Evolutionary conservation across 441 rosid genomes (phyloP), one percentile per base, ranked within the genome.

Genomic region (Arabidopsis lyrata): DNA sequence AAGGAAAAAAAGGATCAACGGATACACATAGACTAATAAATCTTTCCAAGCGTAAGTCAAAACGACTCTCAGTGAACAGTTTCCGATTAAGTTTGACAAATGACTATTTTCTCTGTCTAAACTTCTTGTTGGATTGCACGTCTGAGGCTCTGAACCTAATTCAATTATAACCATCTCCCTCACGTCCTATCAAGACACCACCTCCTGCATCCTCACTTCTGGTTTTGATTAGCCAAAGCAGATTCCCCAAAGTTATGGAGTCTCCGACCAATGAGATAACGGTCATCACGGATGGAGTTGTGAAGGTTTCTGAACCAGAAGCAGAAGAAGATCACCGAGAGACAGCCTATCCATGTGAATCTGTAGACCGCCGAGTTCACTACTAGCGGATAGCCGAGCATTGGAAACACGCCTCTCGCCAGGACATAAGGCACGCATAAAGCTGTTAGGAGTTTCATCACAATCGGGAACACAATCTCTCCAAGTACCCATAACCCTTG

Each of bases 231-330:
- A 18, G 41, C 54, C 75, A 63, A 63, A 20, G 24, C 24, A 70
- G 80, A 84, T 78, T 95, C 98, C 11, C 91, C 86, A 10, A 45
- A 95, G 86, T 95, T 90, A 47, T 87, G 98, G 14, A 95, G 96
- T 66, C 95, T 84, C 32, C 97, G 92, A 48, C 99, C 99, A 1
- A 95, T 68, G 54, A 95, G 94, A 79, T 95, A 95, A 29, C 92
- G 91, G 71, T 95, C 99, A 60, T 95, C 98, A 5, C 96, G 88
- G 49, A 95, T 95, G 15, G 98, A 88, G 83, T 95, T 95, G 87
- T 95, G 99, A 68, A 95, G 99, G 85, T 95, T 95, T 34, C 90
- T 91, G 86, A 92, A 93, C 97, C 97, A 91, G 59, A 88, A 88
- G 83, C 89, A 91, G 31, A 91, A 34, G 11, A 82, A 34, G 50